Evolutionary conservation across 2,329 filamentous ascomycete genomes (phyloP), one percentile per base, ranked within the genome.

Genomic region (Dactylonectria estremocensis): DNA sequence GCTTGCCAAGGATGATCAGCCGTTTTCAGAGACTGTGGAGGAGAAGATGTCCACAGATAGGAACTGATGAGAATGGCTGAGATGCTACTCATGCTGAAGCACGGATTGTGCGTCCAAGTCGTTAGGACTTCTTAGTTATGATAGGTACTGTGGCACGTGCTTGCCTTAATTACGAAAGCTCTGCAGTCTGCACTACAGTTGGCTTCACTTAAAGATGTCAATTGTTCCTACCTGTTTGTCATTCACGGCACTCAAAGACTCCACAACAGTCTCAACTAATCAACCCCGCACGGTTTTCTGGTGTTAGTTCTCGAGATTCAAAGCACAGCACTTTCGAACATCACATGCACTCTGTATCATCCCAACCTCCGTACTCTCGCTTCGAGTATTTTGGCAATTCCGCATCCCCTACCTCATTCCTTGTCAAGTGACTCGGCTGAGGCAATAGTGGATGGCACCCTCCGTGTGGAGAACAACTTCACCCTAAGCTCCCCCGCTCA

Each of bases 381-480:
- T 9, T n/a, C 31, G 16, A 22, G 16, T 14, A 50, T 4, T n/a
- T 37, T n/a, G 24, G n/a, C 18, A 20, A 14, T 58, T 33, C 40
- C 55, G 6, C 22, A 20, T 46, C 1, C 37, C 31, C 43, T 31
- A 11, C 16, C 37, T 31, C 53, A 16, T 55, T 18, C 31, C 16
- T 40, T 7, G 49, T 52, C 24, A 22, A 52, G 49, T 33, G 49
- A 35, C 31, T 5, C 9, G 16, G 31, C 31, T 14, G 20, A 46
- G 24, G 14, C 45, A 43, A 24, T 28, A 18, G 43, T 40, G 18
- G 62, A 54, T 64, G 62, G 62, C 62, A 64, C 62, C 7, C 62
- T 64, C 62, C 62, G 62, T 60, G 62, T 49, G 55, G 61, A 52
- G 61, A 24, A 46, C 28, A 46, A n/a, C 54, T 28, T 40, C 61